phyloP scores from a whole-genome alignment of 768 basidiomycete species.

The Coprinopsis strossmayeri region DNA sequence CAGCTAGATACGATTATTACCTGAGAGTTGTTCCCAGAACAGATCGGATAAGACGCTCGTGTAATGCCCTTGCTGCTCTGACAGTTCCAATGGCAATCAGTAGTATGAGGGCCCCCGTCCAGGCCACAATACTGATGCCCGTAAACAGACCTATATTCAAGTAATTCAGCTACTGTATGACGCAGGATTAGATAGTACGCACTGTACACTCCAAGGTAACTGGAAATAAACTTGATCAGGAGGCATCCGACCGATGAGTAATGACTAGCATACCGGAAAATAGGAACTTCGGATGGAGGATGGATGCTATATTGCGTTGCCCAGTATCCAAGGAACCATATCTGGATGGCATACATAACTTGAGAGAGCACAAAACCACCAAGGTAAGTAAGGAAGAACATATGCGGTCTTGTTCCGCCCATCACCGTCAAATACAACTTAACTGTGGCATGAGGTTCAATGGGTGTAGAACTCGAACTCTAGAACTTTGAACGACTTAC shows the following conservation, averaged over 20 bases:
- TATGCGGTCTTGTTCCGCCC: conserved; percentile 24
- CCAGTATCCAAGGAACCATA: conserved; percentile 42
- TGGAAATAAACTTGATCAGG: conserved; percentile 14
- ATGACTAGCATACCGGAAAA: conserved; percentile 25
- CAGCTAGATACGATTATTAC: conserved; percentile 20
- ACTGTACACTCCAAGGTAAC: conserved; percentile 41
- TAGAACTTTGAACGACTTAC: conserved; percentile 19
- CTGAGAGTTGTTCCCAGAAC: conserved; percentile 55
- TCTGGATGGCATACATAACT: conserved; percentile 25
- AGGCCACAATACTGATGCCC: conserved; percentile 18
- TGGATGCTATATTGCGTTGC: conserved; percentile 36
- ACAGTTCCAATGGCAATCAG: conserved; percentile 43
- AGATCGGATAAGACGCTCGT: conserved; percentile 42
- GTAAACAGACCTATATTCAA: conserved; percentile 6
- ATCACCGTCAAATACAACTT: conserved; percentile 29
- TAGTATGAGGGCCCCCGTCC: conserved; percentile 26
- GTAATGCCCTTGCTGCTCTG: conserved; percentile 47
- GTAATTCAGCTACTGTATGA: neutral
- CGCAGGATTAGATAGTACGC: neutral
- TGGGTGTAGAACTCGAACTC: neutral
- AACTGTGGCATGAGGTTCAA: conserved; percentile 17
- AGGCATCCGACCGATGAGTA: neutral
- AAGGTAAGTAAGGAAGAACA: conserved; percentile 27
- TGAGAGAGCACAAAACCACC: conserved; percentile 20
- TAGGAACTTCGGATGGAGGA: conserved; percentile 26